Base-by-base conservation (phyloP, 495 filamentous ascomycete genomes). In the Lophiostoma macrostomum region DNA sequence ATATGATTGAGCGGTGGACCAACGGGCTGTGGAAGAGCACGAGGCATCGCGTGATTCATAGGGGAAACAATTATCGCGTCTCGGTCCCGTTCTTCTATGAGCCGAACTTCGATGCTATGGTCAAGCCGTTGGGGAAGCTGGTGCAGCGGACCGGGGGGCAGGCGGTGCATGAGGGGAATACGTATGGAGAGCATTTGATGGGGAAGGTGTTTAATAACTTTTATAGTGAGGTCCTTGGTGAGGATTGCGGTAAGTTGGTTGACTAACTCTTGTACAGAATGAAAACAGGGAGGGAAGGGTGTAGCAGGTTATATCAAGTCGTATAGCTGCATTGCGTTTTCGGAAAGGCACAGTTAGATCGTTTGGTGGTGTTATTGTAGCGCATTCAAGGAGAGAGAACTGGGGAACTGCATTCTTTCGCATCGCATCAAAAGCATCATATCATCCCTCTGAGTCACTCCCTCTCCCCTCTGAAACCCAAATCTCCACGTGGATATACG, bases 71-170 rank as follows among this genome's bases (percentile, higher is more conserved):
- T 12, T 72, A 67, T 38, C 41, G 71, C 40, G 68, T 71, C 36
- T 69, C 65, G 20, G 66, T 72, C 23, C 71, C 72, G 13, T 74
- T 74, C 50, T 73, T 74, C 58, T 73, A 68, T 49, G 69, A 71
- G 46, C 67, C 70, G 28, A 60, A 70, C 53, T 69, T 64, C 34
- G 64, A 73, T 60, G 67, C 65, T 2, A 47, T 47, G 28, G 58
- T 66, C 3, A 48, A 48, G 44, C 65, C 65, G 28, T 52, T 67
- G 50, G 32, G 23, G 32, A 59, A 47, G 34, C 62, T 58, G 48
- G 54, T 65, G 19, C 28, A 59, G 49, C 37, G 44, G 27, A 52
- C 36, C 7, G 53, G 53, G 5, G 58, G 49, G 16, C 38, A 22
- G 50, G 7, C 22, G 7, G 34, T 48, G 22, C 46, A 61, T 56